Base-by-base conservation (phyloP, 179 eudicot genomes). In the Heliamphora pulchella region DNA sequence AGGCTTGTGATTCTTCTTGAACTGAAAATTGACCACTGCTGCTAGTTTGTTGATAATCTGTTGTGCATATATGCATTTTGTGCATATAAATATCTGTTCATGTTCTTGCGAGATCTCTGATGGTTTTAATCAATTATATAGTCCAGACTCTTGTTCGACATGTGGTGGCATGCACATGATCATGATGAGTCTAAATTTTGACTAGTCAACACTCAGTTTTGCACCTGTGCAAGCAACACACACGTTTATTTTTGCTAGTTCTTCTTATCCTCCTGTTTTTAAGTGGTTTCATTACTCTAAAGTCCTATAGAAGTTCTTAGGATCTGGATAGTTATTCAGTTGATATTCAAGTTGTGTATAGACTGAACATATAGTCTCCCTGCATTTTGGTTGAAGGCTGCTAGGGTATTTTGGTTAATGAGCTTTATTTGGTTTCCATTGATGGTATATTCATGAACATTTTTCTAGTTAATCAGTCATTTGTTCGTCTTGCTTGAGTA, bases 401-500 rank as follows among this genome's bases (percentile, higher is more conserved):
- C 47, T 65, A 2, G 62, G 20, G 46, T 77, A 31, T 54, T 81
- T 39, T 69, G 72, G 39, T 70, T 39, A 8, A 22, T 54, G 50
- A 22, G 51, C 54, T 41, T 39, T 39, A 10, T 71, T 48, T n/a
- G 17, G 59, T 50, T 59, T 65, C 8, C 51, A 8, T 18, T 76
- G 55, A 47, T 61, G 70, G 14, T 62, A 47, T 18, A 46, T 18
- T 8, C 18, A 8, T 46, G 43, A 22, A 18, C 7, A 65, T 63
- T 71, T 62, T 44, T 43, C 2, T n/a, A 17, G 63, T 66, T 65
- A 63, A 71, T 64, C 18, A 31, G 71, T 61, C 15, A 62, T 67
- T 71, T 57, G 47, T 63, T 54, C 39, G 15, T 85, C 57, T 77
- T 70, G 51, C 69, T 51, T 84, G 82, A 48, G 78, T 81, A 96